These are phyloP conservation scores for Alliaria petiolata DNA, from an alignment of 345 rosid genomes.

Conservation along the genomic window DNA sequence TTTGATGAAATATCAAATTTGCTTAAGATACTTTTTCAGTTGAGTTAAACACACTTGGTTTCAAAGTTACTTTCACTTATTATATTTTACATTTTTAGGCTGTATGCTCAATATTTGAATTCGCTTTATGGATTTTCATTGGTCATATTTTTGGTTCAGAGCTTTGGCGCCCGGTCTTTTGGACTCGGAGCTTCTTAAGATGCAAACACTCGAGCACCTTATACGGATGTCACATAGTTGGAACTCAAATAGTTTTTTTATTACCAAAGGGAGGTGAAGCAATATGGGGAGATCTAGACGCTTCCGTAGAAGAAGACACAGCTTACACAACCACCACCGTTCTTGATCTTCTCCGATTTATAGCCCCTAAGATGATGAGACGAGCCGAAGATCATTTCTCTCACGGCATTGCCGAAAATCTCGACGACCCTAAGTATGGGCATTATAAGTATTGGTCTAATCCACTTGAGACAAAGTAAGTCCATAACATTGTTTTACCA, in stretches of 20 bases:
- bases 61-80: neutral
- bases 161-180: constrained; percentile 50
- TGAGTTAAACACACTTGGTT: too few species aligned
- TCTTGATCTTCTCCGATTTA: constrained; percentile 48
- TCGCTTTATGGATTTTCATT: neutral
- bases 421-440: constrained; percentile 53
- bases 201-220: constrained; percentile 58
- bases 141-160: constrained; percentile 32
- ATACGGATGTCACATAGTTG: constrained; percentile 64
- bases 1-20: too few species aligned
- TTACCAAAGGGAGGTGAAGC: constrained; percentile 80
- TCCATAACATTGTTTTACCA: neutral
- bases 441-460: constrained; percentile 76
- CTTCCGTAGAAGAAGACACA: constrained; percentile 60
- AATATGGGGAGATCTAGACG: constrained; percentile 66
- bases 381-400: constrained; percentile 73
- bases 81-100: neutral
- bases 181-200: constrained; percentile 48
- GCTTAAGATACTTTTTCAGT: too few species aligned
- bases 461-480: constrained; percentile 73
- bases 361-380: constrained; percentile 68
- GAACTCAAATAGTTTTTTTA: constrained; percentile 61
- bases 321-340: constrained; percentile 49
- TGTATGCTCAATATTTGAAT: neutral
- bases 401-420: constrained; percentile 66